Evolutionary conservation across 352 stramenopile genomes (phyloP).

Genomic region (Phytophthora podocarpi): DNA sequence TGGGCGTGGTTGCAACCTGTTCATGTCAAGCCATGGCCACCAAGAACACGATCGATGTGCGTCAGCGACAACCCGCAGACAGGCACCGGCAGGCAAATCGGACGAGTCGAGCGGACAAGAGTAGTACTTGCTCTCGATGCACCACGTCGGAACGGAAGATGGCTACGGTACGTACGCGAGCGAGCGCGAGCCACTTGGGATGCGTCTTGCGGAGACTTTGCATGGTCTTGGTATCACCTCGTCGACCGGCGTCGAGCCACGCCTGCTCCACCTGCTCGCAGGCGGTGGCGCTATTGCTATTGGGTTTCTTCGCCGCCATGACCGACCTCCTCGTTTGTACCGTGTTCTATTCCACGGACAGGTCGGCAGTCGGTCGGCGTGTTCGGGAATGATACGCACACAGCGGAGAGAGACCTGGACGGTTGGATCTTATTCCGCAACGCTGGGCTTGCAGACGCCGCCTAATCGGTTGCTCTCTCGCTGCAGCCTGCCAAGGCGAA

Average conservation of each 20-base stretch:
- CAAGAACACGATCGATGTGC: slow-evolving; percentile 16
- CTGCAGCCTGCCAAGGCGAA: too few species aligned
- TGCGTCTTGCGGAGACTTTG: slow-evolving; percentile 32
- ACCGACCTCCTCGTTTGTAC: slow-evolving; percentile 10
- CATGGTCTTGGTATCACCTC: slow-evolving; percentile 33
- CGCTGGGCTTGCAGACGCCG: background rate
- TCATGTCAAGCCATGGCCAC: slow-evolving; percentile 2
- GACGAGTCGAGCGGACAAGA: slow-evolving; percentile 37
- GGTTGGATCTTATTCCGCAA: slow-evolving; percentile 14
- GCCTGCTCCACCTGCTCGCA: slow-evolving; percentile 23
- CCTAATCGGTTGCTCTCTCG: background rate
- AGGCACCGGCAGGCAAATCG: slow-evolving; percentile 24
- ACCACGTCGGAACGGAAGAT: slow-evolving; percentile 15
- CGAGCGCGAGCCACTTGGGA: slow-evolving; percentile 37
- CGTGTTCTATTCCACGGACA: slow-evolving; percentile 27
- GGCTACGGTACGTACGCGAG: slow-evolving; percentile 42
- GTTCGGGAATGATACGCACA: slow-evolving; percentile 32
- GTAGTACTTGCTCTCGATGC: slow-evolving; percentile 27
- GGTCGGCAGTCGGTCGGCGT: slow-evolving; percentile 28
- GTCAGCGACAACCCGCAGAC: slow-evolving; percentile 27
- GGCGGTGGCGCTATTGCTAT: background rate
- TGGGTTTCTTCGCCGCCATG: slow-evolving; percentile 24
- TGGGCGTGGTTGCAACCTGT: slow-evolving; percentile 27
- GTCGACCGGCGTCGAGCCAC: slow-evolving; percentile 36
- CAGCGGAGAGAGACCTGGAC: slow-evolving; percentile 8